Base-by-base conservation (phyloP, 768 basidiomycete species). In the Asterophora parasitica region DNA sequence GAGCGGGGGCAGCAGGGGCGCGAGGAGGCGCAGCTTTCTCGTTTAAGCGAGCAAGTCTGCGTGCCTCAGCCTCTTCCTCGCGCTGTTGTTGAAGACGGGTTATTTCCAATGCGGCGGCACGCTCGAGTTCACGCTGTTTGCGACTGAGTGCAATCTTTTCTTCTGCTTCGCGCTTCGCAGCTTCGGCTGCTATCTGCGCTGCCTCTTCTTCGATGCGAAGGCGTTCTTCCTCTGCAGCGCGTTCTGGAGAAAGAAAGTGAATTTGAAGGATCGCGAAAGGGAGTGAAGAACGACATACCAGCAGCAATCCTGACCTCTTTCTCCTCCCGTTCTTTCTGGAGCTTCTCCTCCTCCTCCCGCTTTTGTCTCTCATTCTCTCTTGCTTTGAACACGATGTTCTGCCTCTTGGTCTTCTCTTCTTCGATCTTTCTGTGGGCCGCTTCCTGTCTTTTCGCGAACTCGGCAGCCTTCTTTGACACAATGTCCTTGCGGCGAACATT, bases 351-450 rank as follows among this genome's bases (percentile, higher is more conserved):
- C 48, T 76, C 70, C 38, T 75, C 74, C 23, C 62, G 54, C 0
- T 46, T 60, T 52, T 65, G 62, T 33, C 70, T 67, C 65, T 86
- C 76, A 61, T 81, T 84, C 58, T 79, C 83, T 53, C 81, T 69
- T 49, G 72, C 70, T 54, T 81, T 78, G 23, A 85, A 49, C 35
- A 89, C 66, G 11, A 69, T 67, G 51, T 74, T 74, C 50, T 73
- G 73, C 55, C 84, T 73, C 74, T 83, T 85, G 39, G 76, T 75
- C 74, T 92, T 94, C 72, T 94, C 92, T 61, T 88, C 83, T 50
- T 81, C 83, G 45, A 92, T 81, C 75, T 84, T 92, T 64, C 67
- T 72, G 55, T 67, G 58, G 2, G 92, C 86, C 19, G 65, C 67
- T 37, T 75, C 79, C 54, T 75, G 65, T 59, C 71, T 79, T 65